Conservation (phyloP, 495 filamentous ascomycete species). For the Hypoxylon subgilvum region DNA sequence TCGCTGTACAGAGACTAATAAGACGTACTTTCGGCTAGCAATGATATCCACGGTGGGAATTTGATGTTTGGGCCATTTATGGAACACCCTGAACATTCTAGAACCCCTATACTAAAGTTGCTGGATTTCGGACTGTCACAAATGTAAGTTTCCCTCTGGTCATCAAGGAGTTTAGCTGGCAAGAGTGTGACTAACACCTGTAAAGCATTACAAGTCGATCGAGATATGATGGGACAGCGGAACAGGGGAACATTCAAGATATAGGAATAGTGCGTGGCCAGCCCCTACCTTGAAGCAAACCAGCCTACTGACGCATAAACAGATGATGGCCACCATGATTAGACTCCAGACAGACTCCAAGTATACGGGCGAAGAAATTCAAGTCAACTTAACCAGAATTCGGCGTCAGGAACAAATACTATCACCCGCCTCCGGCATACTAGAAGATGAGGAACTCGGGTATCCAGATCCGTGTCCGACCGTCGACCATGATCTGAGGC, state of each 20-base stretch:
- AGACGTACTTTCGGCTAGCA: neutral
- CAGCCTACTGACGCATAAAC: neutral
- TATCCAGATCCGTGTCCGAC: neutral
- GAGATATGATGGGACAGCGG: neutral
- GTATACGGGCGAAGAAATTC: conserved; percentile 11
- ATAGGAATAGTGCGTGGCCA: conserved; percentile 9
- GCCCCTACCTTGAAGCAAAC: neutral
- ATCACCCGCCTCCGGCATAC: conserved; percentile 1
- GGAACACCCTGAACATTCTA: neutral
- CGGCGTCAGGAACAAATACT: neutral
- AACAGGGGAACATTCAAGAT: conserved; percentile 3
- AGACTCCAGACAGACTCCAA: neutral
- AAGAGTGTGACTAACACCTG: neutral
- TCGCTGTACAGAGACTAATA: neutral
- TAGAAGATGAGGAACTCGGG: conserved; percentile 1
- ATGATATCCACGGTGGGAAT: conserved; percentile 5
- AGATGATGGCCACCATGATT: conserved; percentile 13
- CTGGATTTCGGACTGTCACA: conserved; percentile 7
- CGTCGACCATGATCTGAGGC: neutral
- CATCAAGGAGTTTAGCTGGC: neutral
- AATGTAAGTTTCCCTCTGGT: neutral
- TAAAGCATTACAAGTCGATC: neutral
- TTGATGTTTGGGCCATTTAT: neutral
- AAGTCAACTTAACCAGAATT: conserved; percentile 1
- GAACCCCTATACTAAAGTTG: conserved; percentile 1